Evolutionary conservation across 2,329 filamentous ascomycete genomes (phyloP), one percentile per base, ranked within the genome.

Genomic region (Nothophoma quercina): DNA sequence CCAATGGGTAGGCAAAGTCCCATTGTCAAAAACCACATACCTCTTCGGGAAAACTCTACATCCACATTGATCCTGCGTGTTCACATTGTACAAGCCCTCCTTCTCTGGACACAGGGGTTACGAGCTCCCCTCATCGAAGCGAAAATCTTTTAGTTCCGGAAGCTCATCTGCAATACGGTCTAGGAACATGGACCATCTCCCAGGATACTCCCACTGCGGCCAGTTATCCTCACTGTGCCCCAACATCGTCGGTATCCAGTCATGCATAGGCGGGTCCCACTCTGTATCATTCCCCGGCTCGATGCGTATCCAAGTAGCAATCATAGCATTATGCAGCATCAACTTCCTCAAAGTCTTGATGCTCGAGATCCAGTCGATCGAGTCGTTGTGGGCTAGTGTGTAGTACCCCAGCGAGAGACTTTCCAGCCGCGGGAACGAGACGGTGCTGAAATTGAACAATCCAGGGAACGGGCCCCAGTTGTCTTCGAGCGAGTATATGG

Each of bases 381-480:
- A 45, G 16, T 35, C 26, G 32, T 57, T 45, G 22, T 57, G 50
- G 33, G 55, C 55, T 26, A 57, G 35, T 8, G 55, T 57, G 41
- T 57, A 54, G 35, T 57, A 57, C 6, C 45, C 50, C 15, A 57
- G 29, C 13, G 41, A 32, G 2, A 57, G 41, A 10, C 35, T 47
- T 21, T 57, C 50, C 30, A 54, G 55, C 13, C 44, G 51, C 16
- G 50, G 46, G 15, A 57, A 57, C 5, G 46, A 39, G n/a, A 57
- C 41, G 18, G 33, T 36, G 26, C 35, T 54, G 22, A 33, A 28
- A 18, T 57, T 18, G 18, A 51, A 54, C 32, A 47, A 47, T n/a
- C 55, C 55, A 5, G 55, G 50, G 29, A 57, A 57, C 3, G 50
- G 50, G 15, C 55, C 55, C 55, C 50, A 57, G 12, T 54, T 57